Conservation (phyloP, 306 rosid species). For the Echinosophora koreensis region DNA sequence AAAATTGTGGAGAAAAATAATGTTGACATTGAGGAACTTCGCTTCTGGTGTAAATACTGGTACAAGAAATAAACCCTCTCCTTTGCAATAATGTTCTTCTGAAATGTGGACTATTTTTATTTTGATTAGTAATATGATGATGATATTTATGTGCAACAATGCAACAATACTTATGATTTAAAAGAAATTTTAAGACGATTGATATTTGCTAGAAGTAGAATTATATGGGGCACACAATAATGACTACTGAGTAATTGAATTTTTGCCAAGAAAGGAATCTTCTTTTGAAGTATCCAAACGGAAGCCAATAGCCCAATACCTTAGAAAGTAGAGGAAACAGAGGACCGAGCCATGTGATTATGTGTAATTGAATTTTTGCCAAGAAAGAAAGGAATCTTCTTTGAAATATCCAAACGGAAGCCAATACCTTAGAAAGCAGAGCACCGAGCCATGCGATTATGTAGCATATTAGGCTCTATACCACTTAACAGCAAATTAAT, state of each 20-base stretch:
- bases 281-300: neutral
- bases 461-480: neutral
- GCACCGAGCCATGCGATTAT: conserved; percentile 11
- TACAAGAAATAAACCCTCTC: conserved; percentile 33
- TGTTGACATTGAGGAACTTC: conserved; percentile 74
- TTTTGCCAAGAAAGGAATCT: conserved; percentile 21
- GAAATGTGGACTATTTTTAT: neutral
- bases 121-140: neutral
- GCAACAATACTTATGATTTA: neutral
- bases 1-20: conserved; percentile 77
- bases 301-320: neutral
- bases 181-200: neutral
- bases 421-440: conserved; percentile 36
- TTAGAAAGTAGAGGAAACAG: conserved; percentile 42
- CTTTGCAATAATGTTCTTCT: neutral
- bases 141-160: too few species aligned
- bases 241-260: neutral
- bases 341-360: neutral
- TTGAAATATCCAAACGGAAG: conserved; percentile 15
- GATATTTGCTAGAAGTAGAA: neutral
- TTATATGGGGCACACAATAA: neutral
- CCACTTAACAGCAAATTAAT: neutral
- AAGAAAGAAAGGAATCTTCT: conserved; percentile 20
- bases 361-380: neutral
- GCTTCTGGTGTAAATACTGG: conserved; percentile 98